Evolutionary conservation across 768 basidiomycete genomes (phyloP).

Genomic region (Suillus lakei): DNA sequence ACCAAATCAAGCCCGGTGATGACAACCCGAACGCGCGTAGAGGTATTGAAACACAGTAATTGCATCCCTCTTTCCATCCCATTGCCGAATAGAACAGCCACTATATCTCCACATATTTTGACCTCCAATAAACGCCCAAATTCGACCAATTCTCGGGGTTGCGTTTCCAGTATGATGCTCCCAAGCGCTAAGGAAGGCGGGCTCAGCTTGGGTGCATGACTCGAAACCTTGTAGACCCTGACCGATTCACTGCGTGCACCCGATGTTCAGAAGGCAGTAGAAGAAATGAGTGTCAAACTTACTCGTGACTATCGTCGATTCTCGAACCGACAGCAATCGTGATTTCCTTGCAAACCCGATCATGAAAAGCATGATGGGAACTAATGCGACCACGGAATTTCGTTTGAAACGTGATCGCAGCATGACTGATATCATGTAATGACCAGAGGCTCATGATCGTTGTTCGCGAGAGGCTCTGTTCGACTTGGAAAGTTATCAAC

Average conservation of each 20-base stretch:
- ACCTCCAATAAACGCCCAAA: conserved; percentile 22
- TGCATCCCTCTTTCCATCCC: background rate
- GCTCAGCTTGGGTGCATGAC: conserved; percentile 11
- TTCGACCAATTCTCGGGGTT: conserved; percentile 19
- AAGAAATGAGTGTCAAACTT: conserved; percentile 10
- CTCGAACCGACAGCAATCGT: conserved; percentile 27
- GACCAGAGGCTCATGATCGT: conserved; percentile 49
- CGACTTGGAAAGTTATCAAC: conserved; percentile 51
- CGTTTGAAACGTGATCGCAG: conserved; percentile 33
- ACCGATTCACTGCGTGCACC: conserved; percentile 26
- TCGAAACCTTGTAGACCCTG: conserved; percentile 26
- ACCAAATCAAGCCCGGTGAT: background rate
- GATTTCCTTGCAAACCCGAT: conserved; percentile 21
- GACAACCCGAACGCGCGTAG: background rate
- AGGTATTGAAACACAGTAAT: background rate
- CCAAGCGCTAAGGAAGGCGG: background rate
- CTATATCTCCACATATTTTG: conserved; percentile 28
- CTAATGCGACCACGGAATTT: conserved; percentile 36
- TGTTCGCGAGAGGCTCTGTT: conserved; percentile 39
- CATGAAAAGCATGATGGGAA: conserved; percentile 42
- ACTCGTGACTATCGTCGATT: conserved; percentile 20
- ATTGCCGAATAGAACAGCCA: conserved; percentile 20
- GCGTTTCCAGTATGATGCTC: conserved; percentile 24
- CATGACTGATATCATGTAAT: conserved; percentile 30
- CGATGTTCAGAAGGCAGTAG: background rate